Evolutionary conservation across 805 yeast species (phyloP).

Genomic region (Lachancea quebecensis): DNA sequence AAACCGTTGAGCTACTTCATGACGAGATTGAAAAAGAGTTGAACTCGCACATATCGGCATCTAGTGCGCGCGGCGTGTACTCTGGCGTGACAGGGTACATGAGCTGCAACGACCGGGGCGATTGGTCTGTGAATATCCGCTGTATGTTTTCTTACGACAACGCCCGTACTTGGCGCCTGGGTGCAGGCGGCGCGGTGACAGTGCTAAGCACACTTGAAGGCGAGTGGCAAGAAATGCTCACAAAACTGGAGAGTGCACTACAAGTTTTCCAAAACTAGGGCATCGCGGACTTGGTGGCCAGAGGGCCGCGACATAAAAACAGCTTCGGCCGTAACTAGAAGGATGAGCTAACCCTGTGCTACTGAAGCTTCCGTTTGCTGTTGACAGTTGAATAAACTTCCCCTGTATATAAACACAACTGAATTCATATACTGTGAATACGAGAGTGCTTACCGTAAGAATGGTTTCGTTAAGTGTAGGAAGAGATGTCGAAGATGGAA

Average conservation of each 20-base stretch:
- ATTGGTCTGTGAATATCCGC: slow-evolving; percentile 94
- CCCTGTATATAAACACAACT: too few species aligned
- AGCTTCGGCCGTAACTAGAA: too few species aligned
- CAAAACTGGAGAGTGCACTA: slow-evolving; percentile 73
- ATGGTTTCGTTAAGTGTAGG: too few species aligned
- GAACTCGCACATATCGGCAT: slow-evolving; percentile 26
- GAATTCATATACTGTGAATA: too few species aligned
- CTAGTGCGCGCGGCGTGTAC: slow-evolving; percentile 62
- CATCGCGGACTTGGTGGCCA: slow-evolving; percentile 5
- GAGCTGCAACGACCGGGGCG: slow-evolving; percentile 80
- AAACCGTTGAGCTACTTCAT: slow-evolving; percentile 80
- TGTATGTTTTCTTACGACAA: slow-evolving; percentile 62
- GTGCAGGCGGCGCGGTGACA: slow-evolving; percentile 98
- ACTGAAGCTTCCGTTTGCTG: too few species aligned
- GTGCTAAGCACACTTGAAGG: slow-evolving; percentile 74
- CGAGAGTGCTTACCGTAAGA: too few species aligned
- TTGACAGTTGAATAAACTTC: too few species aligned
- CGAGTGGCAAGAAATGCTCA: slow-evolving; percentile 88
- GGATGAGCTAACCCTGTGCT: too few species aligned
- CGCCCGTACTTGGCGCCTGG: slow-evolving; percentile 64
- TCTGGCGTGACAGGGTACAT: slow-evolving; percentile 96
- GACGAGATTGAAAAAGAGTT: slow-evolving; percentile 29
- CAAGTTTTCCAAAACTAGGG: slow-evolving; percentile 46
- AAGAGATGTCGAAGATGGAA: too few species aligned
- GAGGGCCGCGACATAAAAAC: neutral